These are phyloP conservation scores for Symbiodinium pilosum DNA, from an alignment of 73 alveolate species.

Conservation along the genomic window DNA sequence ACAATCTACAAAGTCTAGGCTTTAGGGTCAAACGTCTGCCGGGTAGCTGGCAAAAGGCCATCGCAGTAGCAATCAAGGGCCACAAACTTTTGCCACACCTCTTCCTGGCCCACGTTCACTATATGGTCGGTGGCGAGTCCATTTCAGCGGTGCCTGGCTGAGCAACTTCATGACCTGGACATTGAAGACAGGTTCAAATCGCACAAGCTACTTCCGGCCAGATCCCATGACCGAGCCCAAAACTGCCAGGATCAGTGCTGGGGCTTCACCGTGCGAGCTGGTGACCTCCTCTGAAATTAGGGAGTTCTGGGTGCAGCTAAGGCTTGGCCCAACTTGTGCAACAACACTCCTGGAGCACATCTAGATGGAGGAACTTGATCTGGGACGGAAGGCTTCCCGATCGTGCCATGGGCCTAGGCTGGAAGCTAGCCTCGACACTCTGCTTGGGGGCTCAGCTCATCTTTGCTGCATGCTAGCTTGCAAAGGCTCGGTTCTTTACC, in stretches of 20 bases:
- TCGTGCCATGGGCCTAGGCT: neutral
- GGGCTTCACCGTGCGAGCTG: neutral
- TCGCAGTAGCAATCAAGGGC: neutral
- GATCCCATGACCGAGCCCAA: neutral
- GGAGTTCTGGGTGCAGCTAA: no score
- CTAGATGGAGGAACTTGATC: neutral
- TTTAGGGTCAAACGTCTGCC: no score
- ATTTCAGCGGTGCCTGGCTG: neutral
- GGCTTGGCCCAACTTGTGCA: no score
- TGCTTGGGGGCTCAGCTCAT: no score
- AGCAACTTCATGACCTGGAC: neutral
- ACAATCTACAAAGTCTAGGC: no score
- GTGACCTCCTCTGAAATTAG: neutral
- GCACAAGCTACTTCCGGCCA: neutral
- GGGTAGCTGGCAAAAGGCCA: neutral
- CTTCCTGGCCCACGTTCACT: slow-evolving; percentile 1
- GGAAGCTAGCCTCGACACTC: no score
- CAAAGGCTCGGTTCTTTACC: no score
- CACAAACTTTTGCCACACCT: neutral
- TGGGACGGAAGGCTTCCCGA: neutral
- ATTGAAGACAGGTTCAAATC: neutral
- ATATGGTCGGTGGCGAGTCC: no score
- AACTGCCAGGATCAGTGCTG: neutral
- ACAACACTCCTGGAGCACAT: neutral
- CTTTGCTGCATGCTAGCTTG: no score